A percentile compares a stretch with the other conserved stretches of the same genome.
phyloP scores from a whole-genome alignment of 2,329 filamentous ascomycete species.

The Phialocephala subalpina region DNA sequence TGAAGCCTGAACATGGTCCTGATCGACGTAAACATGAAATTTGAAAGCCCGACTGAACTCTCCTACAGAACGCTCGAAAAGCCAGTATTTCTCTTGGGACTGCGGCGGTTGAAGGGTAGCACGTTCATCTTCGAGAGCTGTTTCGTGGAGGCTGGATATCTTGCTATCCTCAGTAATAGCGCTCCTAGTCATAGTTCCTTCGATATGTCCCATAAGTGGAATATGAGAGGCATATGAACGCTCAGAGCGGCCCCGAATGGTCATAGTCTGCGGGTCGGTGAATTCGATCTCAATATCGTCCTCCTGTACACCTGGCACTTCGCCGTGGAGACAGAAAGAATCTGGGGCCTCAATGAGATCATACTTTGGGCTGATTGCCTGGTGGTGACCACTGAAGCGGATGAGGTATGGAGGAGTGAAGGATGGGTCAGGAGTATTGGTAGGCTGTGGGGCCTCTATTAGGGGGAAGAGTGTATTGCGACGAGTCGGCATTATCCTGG shows the following conservation, averaged over 20 bases:
- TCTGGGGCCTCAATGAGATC: slow-evolving; percentile 74
- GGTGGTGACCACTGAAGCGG: slow-evolving; percentile 66
- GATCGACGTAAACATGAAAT: slow-evolving; percentile 69
- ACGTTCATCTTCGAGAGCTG: slow-evolving; percentile 47
- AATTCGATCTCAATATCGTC: slow-evolving; percentile 79
- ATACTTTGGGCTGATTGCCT: slow-evolving; percentile 77
- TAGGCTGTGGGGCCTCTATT: too few species aligned
- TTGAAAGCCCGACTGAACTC: slow-evolving; percentile 72
- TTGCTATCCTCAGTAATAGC: background rate
- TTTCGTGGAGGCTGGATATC: slow-evolving; percentile 47
- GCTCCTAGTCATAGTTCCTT: slow-evolving; percentile 54
- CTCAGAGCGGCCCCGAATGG: background rate
- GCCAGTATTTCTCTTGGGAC: slow-evolving; percentile 7
- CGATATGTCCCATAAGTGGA: slow-evolving; percentile 72
- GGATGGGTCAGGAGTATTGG: slow-evolving; percentile 39
- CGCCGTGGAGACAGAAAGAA: slow-evolving; percentile 77
- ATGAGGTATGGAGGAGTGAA: slow-evolving; percentile 68
- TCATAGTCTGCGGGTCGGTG: slow-evolving; percentile 68
- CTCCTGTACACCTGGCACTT: slow-evolving; percentile 76
- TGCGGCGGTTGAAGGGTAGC: background rate
- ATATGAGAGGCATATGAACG: slow-evolving; percentile 42
- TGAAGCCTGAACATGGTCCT: slow-evolving; percentile 63
- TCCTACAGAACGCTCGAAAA: slow-evolving; percentile 67
- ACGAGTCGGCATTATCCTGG: too few species aligned
- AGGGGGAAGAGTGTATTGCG: too few species aligned